Percentiles rank a stretch among this genome's conserved stretches.
phyloP scores from a whole-genome alignment of 2,329 filamentous ascomycete genomes.

The Calycina marina region DNA sequence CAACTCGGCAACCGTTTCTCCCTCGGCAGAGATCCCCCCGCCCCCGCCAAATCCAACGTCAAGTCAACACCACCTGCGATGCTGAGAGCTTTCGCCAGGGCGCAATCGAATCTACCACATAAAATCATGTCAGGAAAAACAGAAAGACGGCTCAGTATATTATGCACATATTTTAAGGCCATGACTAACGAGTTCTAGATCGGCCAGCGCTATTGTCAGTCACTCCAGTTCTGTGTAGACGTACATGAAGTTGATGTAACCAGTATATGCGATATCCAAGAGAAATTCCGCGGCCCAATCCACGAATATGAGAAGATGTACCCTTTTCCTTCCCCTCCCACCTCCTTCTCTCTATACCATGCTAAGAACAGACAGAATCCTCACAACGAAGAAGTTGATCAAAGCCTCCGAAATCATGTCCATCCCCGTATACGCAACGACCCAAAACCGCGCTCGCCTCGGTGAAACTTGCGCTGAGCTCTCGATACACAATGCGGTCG shows the following conservation, averaged over 20 bases:
- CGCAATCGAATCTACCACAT: too few species aligned
- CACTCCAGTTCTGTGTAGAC: background rate
- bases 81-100: too few species aligned
- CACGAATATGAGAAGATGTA: slow-evolving; percentile 75
- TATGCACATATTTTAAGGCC: background rate
- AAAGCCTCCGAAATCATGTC: slow-evolving; percentile 46
- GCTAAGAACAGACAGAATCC: slow-evolving; percentile 32
- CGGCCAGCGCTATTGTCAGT: slow-evolving; percentile 13
- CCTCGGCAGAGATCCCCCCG: too few species aligned
- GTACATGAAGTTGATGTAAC: slow-evolving; percentile 1
- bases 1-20: too few species aligned
- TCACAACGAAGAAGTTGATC: slow-evolving; percentile 55
- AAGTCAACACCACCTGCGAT: too few species aligned
- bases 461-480: slow-evolving; percentile 70
- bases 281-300: slow-evolving; percentile 76
- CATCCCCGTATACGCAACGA: slow-evolving; percentile 75
- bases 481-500: slow-evolving; percentile 32
- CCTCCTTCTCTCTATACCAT: background rate
- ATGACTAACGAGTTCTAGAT: slow-evolving; percentile 3
- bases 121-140: slow-evolving; percentile 1
- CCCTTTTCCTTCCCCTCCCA: slow-evolving; percentile 11
- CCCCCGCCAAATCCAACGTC: too few species aligned
- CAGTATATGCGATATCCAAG: slow-evolving; percentile 89
- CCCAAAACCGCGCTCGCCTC: slow-evolving; percentile 65
- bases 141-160: slow-evolving; percentile 1